Conservation (phyloP, 164 flowering plant species). For the Dillenia suffruticosa region DNA sequence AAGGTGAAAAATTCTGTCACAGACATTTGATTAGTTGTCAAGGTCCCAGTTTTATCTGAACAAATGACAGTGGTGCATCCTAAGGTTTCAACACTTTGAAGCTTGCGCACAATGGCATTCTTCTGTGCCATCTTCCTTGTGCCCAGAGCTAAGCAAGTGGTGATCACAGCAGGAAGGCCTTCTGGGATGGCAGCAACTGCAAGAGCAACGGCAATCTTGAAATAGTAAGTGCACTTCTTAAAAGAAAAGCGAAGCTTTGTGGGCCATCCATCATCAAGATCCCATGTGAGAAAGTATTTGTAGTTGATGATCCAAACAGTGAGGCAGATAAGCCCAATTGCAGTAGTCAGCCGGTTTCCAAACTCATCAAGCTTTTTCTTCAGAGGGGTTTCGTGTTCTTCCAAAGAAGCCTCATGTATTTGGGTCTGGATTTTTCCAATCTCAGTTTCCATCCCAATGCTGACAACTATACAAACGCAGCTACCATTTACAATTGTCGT, state of each 20-base stretch:
- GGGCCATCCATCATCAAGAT: slow-evolving; percentile 68
- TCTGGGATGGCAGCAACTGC: slow-evolving; percentile 55
- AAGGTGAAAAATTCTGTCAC: slow-evolving; percentile 72
- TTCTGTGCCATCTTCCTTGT: slow-evolving; percentile 1
- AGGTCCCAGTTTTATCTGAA: slow-evolving; percentile 91
- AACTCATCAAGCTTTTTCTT: slow-evolving; percentile 90
- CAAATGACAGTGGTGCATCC: slow-evolving; percentile 97
- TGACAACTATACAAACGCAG: slow-evolving; percentile 60
- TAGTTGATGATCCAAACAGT: slow-evolving; percentile 82
- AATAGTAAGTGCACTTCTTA: slow-evolving; percentile 87
- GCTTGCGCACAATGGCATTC: neutral
- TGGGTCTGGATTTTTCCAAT: slow-evolving; percentile 88
- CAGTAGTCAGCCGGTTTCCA: slow-evolving; percentile 72
- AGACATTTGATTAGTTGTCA: slow-evolving; percentile 95
- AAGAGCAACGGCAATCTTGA: slow-evolving; percentile 84
- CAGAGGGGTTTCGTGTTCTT: slow-evolving; percentile 75
- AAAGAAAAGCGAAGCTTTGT: slow-evolving; percentile 69
- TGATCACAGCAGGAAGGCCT: neutral
- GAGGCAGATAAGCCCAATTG: slow-evolving; percentile 75
- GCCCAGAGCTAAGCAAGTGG: slow-evolving; percentile 2
- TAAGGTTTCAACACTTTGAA: slow-evolving; percentile 89
- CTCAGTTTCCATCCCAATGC: slow-evolving; percentile 81
- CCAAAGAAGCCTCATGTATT: slow-evolving; percentile 87
- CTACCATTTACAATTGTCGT: slow-evolving; percentile 86
- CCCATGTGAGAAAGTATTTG: slow-evolving; percentile 80